Evolutionary conservation across 352 stramenopile species (phyloP).

Genomic region (Phytophthora syringae): DNA sequence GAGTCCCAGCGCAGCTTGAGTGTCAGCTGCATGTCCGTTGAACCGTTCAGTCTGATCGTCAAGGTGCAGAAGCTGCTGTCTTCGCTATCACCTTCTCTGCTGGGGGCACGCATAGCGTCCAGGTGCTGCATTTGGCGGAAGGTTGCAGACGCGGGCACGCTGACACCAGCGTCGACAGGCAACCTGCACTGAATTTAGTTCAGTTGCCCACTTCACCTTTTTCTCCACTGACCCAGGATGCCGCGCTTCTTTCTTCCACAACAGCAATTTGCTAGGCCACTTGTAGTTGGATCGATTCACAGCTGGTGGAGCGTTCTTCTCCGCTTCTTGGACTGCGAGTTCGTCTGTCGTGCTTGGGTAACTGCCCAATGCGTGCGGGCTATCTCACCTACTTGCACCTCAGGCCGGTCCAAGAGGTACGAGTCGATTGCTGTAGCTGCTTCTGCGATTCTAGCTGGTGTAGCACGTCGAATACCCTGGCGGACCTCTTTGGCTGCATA

Average conservation of each 20-base stretch:
- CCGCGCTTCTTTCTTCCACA: no score
- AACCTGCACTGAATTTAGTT: no score
- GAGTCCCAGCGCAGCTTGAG: slow-evolving; percentile 1
- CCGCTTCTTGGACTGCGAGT: no score
- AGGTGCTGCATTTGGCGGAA: slow-evolving; percentile 16
- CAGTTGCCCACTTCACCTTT: no score
- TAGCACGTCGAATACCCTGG: slow-evolving; percentile 5
- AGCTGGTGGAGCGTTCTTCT: no score
- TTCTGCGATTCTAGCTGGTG: slow-evolving; percentile 2
- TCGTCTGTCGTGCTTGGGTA: slow-evolving; percentile 13
- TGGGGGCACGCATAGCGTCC: slow-evolving; percentile 2
- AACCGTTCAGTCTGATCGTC: slow-evolving; percentile 1
- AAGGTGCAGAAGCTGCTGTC: slow-evolving; percentile 1
- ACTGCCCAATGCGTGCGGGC: slow-evolving; percentile 16
- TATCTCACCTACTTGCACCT: slow-evolving; percentile 17
- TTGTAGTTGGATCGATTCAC: no score
- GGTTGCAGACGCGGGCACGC: not conserved
- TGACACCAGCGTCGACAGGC: slow-evolving; percentile 1
- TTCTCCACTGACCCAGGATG: no score
- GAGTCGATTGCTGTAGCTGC: slow-evolving; percentile 8
- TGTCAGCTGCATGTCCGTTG: slow-evolving; percentile 8
- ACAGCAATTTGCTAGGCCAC: no score
- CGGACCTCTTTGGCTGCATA: slow-evolving; percentile 6
- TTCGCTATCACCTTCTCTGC: not conserved
- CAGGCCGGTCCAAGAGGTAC: not conserved